phyloP scores from a whole-genome alignment of 208 protist genomes.

The Wallacemonas rigidus region DNA sequence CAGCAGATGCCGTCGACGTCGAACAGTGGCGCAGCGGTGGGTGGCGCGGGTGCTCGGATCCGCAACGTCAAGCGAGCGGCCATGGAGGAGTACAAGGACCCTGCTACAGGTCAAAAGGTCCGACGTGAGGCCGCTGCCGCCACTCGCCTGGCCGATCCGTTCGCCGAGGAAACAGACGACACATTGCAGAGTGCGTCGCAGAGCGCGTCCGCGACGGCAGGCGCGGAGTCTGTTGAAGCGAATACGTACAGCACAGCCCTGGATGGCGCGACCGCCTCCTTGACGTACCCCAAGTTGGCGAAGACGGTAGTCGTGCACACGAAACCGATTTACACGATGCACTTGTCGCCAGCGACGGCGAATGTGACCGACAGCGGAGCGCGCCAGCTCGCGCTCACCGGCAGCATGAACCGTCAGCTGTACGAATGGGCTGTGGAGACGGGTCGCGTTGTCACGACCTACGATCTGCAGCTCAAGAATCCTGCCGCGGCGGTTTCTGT shows the following conservation, averaged over 20 bases:
- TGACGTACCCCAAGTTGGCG: constrained; percentile 28
- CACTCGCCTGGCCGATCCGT: constrained; percentile 39
- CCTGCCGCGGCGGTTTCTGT: constrained; percentile 14
- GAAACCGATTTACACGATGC: constrained; percentile 48
- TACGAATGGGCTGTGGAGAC: constrained; percentile 35
- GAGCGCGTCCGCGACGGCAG: constrained; percentile 18
- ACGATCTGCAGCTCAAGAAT: constrained; percentile 11
- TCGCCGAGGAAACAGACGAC: constrained; percentile 22
- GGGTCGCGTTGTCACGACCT: constrained; percentile 19
- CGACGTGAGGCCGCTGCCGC: constrained; percentile 21
- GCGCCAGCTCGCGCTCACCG: constrained; percentile 17
- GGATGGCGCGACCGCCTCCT: constrained; percentile 8
- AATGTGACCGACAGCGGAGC: not conserved
- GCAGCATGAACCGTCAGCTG: constrained; percentile 20
- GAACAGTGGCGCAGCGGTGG: not conserved
- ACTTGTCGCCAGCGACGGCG: constrained; percentile 25
- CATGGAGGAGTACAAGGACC: constrained; percentile 32
- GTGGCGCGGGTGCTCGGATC: constrained; percentile 17
- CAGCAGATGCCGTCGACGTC: constrained; percentile 33
- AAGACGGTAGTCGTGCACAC: constrained; percentile 34
- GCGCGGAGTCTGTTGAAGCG: constrained; percentile 15
- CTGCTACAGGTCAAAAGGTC: constrained; percentile 30
- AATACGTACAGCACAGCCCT: constrained; percentile 8
- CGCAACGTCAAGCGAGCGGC: constrained; percentile 52
- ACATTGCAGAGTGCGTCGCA: constrained; percentile 1